Evolutionary conservation across 2,329 filamentous ascomycete genomes (phyloP), one percentile per base, ranked within the genome.

Genomic region (Penicillium sclerotigenum): DNA sequence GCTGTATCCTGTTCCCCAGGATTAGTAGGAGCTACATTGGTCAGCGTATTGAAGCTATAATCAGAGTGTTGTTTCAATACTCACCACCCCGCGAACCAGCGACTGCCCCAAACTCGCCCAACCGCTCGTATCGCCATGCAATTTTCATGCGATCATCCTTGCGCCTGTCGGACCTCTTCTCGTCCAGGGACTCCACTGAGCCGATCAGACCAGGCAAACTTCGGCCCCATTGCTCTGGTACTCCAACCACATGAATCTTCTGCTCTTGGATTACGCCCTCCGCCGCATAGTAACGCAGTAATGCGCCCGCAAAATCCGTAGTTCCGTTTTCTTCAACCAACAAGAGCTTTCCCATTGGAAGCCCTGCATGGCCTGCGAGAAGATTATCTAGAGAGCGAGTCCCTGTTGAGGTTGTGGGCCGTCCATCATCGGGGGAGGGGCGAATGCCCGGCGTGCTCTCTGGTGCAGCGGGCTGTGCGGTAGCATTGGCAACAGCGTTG

Each of bases 221-320:
- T 60, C 89, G 81, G 36, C 86, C 85, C 94, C 94, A 97, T 45
- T 81, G 79, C 59, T 94, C 88, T 8, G 86, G 84, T 59, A 90
- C 80, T 2, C 91, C 93, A 36, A 97, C 80, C 4, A 96, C 85
- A 73, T 97, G 91, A 48, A 99, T 84, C 55, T 87, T 83, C 68
- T 99, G 94, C 1, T 90, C 91, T 69, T 99, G 94, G 6, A 95
- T 84, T 4, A 97, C 83, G 2, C 94, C 94, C 75, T 99, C 92
- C 0, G 93, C 92, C 0, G 91, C 93, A 75, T 91, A 99, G 72
- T 94, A 97, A 53, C 89, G 84, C 42, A 97, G 75, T 56, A 97
- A 77, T 26, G 90, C 84, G 2, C 92, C 90, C 0, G 90, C 87
- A 77, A 96, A 99, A 72, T 99, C 94, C 0, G 94, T 99, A 0